Conservation (phyloP, 2,329 filamentous ascomycete species). For the Colletotrichum cordylinicola region DNA sequence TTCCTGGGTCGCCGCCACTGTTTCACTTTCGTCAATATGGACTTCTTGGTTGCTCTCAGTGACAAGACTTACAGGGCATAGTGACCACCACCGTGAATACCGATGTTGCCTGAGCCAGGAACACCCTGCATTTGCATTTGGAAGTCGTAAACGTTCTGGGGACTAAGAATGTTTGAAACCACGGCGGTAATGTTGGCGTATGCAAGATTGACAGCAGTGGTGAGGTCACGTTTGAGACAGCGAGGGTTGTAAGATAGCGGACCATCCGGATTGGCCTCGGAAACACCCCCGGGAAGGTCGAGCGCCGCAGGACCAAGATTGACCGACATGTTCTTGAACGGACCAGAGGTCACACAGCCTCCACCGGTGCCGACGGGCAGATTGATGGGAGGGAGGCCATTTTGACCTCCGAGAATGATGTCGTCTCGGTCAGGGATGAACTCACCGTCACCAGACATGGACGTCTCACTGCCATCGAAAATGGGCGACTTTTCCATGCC, state of each 20-base stretch:
- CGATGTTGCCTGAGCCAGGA: constrained; percentile 30
- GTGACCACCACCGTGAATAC: constrained; percentile 26
- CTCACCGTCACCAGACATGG: constrained; percentile 50
- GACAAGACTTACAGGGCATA: neutral
- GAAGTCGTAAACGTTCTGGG: constrained; percentile 43
- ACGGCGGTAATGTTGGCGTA: constrained; percentile 34
- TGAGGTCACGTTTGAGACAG: constrained; percentile 44
- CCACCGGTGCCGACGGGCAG: constrained; percentile 58
- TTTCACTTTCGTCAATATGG: no score
- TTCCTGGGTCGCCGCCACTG: constrained; percentile 41
- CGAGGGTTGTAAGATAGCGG: constrained; percentile 46
- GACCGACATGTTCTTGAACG: constrained; percentile 48
- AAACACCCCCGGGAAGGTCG: constrained; percentile 29
- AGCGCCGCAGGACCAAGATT: constrained; percentile 44
- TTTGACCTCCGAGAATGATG: constrained; percentile 27
- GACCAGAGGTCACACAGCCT: constrained; percentile 58
- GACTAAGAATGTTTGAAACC: constrained; percentile 41
- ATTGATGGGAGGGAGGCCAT: constrained; percentile 27
- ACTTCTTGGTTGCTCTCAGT: neutral
- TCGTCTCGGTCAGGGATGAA: constrained; percentile 27
- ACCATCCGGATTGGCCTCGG: constrained; percentile 24
- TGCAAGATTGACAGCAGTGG: constrained; percentile 26
- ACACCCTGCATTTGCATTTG: constrained; percentile 50
- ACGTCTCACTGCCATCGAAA: constrained; percentile 54
- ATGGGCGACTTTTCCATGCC: constrained; percentile 47